Evolutionary conservation across 75 land plant species (phyloP).

Genomic region (Cupressus sempervirens): DNA sequence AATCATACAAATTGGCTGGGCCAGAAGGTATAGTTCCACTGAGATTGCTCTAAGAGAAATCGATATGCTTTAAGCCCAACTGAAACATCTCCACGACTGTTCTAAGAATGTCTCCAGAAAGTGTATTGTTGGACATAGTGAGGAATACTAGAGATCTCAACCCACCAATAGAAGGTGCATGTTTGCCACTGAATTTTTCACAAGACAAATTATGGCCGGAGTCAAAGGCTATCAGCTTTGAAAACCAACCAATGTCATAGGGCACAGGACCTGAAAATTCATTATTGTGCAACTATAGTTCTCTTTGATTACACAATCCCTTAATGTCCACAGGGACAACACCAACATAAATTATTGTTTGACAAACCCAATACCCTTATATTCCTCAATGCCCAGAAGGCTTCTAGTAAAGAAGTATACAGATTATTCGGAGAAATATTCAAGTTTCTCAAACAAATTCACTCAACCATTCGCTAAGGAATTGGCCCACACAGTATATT

Average conservation of each 20-base stretch:
- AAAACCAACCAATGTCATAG: slow-evolving; percentile 45
- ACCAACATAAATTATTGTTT: slow-evolving; percentile 50
- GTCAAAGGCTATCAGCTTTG: slow-evolving; percentile 43
- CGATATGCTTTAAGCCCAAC: slow-evolving; percentile 44
- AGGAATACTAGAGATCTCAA: slow-evolving; percentile 30
- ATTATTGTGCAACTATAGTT: slow-evolving; percentile 47
- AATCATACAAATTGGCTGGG: slow-evolving; percentile 21
- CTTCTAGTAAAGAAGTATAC: slow-evolving; percentile 31
- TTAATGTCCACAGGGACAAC: slow-evolving; percentile 40
- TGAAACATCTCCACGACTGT: slow-evolving; percentile 36
- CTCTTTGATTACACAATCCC: slow-evolving; percentile 47
- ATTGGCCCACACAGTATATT: slow-evolving; percentile 60
- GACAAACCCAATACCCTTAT: slow-evolving; percentile 64
- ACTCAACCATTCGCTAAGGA: slow-evolving; percentile 29
- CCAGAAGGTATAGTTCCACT: slow-evolving; percentile 32
- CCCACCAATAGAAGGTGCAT: slow-evolving; percentile 45
- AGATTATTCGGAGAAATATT: slow-evolving; percentile 58
- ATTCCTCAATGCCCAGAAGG: slow-evolving; percentile 35
- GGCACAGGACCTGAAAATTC: slow-evolving; percentile 57
- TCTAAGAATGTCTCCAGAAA: slow-evolving; percentile 40
- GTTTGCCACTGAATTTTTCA: slow-evolving; percentile 40
- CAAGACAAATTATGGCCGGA: slow-evolving; percentile 52
- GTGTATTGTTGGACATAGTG: slow-evolving; percentile 36
- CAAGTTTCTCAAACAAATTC: slow-evolving; percentile 33
- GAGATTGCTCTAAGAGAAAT: slow-evolving; percentile 38